phyloP scores from a whole-genome alignment of 1,139 yeast genomes.

The Arxiozyma heterogenica region DNA sequence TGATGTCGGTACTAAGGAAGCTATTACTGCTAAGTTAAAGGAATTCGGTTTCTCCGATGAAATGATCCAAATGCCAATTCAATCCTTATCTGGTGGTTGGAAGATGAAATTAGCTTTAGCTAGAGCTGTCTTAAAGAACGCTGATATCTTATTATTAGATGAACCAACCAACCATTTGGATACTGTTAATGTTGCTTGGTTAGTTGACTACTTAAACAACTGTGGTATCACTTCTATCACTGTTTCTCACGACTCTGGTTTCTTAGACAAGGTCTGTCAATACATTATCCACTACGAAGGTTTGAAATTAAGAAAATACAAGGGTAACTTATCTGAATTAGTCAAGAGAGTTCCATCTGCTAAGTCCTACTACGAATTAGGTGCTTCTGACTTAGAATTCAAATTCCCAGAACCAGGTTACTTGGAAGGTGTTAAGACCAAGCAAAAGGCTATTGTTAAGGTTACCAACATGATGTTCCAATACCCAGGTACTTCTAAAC shows the following conservation, averaged over 20 bases:
- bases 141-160: constrained; percentile 95
- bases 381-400: constrained; percentile 95
- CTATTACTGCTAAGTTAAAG: constrained; percentile 60
- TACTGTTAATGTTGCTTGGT: constrained; percentile 98
- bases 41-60: constrained; percentile 91
- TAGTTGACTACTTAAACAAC: constrained; percentile 95
- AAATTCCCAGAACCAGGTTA: constrained; percentile 99
- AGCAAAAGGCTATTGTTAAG: constrained; percentile 99
- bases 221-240: constrained; percentile 97
- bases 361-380: constrained; percentile 95
- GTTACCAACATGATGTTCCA: constrained; percentile 95
- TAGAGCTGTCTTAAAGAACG: constrained; percentile 97
- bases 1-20: constrained; percentile 71
- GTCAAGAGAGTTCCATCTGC: constrained; percentile 99
- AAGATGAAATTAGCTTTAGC: constrained; percentile 99
- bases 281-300: constrained; percentile 99
- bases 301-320: constrained; percentile 98
- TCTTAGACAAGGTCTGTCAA: constrained; percentile 95
- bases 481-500: constrained; percentile 97
- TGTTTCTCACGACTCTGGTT: constrained; percentile 99
- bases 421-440: constrained; percentile 99
- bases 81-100: constrained; percentile 99
- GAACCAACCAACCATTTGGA: constrained; percentile 99
- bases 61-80: constrained; percentile 86
- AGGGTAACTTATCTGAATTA: constrained; percentile 98